These are phyloP conservation scores for Xylariaceae sp. DNA, from an alignment of 2,329 filamentous ascomycete genomes.

Conservation along the genomic window DNA sequence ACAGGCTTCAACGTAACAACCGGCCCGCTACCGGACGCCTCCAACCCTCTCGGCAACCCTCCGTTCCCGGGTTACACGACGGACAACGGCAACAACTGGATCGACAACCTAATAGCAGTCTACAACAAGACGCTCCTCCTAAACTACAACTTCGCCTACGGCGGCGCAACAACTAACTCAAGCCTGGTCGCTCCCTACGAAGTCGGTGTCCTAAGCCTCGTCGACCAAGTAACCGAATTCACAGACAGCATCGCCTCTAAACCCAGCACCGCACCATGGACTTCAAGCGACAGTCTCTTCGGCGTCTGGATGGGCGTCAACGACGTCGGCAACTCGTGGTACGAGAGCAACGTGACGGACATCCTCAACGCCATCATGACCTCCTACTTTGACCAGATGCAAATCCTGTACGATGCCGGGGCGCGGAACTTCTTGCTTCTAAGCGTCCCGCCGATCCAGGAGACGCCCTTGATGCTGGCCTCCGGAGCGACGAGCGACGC, in stretches of 20 bases:
- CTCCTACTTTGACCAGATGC: not conserved
- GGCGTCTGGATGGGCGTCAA: conserved; percentile 1
- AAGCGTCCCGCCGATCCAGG: not conserved
- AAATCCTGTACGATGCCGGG: not conserved
- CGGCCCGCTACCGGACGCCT: not conserved
- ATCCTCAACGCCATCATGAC: not conserved
- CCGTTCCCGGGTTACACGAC: not conserved
- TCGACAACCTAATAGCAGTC: not conserved
- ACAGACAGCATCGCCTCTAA: not conserved
- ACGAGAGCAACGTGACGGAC: not conserved
- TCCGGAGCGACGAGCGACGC: not conserved
- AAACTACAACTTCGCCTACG: conserved; percentile 1
- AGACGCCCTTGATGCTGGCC: not conserved
- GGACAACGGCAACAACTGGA: not conserved
- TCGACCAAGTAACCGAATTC: not conserved
- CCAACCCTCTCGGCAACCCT: not conserved
- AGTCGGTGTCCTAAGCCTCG: not conserved
- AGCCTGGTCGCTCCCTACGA: not conserved
- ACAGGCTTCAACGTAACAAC: not conserved
- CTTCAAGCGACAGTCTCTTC: not conserved
- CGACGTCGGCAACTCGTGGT: not conserved
- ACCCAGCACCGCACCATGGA: not conserved
- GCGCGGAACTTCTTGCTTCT: not conserved
- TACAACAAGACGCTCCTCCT: not conserved
- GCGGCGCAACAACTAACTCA: not conserved